Base-by-base conservation (phyloP, 495 filamentous ascomycete species). In the Chaetomidium leptoderma region DNA sequence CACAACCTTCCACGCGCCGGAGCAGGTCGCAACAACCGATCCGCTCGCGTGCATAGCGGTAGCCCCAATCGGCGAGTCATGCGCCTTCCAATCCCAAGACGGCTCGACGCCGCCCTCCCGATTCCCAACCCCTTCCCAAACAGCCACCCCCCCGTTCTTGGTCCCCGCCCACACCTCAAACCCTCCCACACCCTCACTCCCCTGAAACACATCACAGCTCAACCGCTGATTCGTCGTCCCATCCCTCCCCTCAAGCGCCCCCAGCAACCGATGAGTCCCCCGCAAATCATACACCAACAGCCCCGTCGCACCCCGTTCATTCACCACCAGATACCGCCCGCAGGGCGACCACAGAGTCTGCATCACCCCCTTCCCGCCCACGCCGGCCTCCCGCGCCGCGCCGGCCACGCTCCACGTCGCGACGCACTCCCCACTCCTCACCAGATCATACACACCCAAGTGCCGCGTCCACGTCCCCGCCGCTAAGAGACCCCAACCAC, bases 131-230 rank as follows among this genome's bases (percentile, higher is more conserved):
- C 85, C 78, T 55, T 81, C 81, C 90, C 90, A 98, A 21, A 88
- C 79, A 54, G 84, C 82, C 55, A 95, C 86, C 14, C 72, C 68
- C 0, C 93, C 95, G 75, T 90, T 86, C n/a, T 72, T 82, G 2
- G 88, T 89, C 16, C 91, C 92, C 33, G 86, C 89, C 91, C 90
- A 95, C 19, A 96, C 74, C 66, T 91, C 87, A 69, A 85, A 83
- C 3, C 84, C 85, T 1, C 72, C 65, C 7, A 70, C 68, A 5
- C 69, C 68, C 23, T 73, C 73, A 4, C 56, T 57, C 9, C 72
- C 71, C 0, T 70, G 68, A 59, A 78, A 81, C 16, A 92, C 76
- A 71, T 95, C 90, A 49, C 91, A 81, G 19, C 83, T 82, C 57
- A 97, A 70, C 33, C 89, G 79, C 74, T 97, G 92, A 59, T 90